phyloP scores from a whole-genome alignment of 495 filamentous ascomycete genomes.

The Xylaria grammica region DNA sequence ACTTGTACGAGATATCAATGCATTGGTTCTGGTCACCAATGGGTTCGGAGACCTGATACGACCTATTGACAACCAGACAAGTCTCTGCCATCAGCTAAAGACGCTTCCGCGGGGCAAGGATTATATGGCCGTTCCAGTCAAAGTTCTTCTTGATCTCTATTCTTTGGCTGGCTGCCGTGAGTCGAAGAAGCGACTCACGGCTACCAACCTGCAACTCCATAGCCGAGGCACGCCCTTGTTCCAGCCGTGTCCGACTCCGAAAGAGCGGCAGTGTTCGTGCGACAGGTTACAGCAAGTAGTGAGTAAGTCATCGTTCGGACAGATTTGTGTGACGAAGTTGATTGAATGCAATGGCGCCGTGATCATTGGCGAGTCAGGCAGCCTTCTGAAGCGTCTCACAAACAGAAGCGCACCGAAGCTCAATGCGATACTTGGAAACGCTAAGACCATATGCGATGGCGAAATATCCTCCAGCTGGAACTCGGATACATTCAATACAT shows the following conservation, averaged over 20 bases:
- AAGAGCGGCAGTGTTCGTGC: not conserved
- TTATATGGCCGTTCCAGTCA: not conserved
- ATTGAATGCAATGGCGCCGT: not conserved
- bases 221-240: not conserved
- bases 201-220: not conserved
- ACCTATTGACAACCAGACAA: conserved; percentile 1
- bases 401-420: not conserved
- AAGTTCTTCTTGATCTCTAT: conserved; percentile 9
- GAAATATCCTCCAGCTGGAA: not conserved
- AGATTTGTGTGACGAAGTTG: not conserved
- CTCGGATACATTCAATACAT: not conserved
- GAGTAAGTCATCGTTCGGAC: not conserved
- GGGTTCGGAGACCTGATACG: conserved; percentile 8
- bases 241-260: not conserved
- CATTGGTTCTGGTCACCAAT: not conserved
- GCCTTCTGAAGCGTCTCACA: not conserved
- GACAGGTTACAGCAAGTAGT: conserved; percentile 1
- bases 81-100: conserved; percentile 4
- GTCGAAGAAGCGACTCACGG: conserved; percentile 3
- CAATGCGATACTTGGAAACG: not conserved
- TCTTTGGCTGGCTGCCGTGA: not conserved
- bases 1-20: conserved; percentile 6
- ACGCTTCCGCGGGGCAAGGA: not conserved
- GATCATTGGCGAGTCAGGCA: conserved; percentile 3
- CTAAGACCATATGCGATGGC: not conserved